Conservation (phyloP, 139 green algal species). For the Klebsormidium nitens region DNA sequence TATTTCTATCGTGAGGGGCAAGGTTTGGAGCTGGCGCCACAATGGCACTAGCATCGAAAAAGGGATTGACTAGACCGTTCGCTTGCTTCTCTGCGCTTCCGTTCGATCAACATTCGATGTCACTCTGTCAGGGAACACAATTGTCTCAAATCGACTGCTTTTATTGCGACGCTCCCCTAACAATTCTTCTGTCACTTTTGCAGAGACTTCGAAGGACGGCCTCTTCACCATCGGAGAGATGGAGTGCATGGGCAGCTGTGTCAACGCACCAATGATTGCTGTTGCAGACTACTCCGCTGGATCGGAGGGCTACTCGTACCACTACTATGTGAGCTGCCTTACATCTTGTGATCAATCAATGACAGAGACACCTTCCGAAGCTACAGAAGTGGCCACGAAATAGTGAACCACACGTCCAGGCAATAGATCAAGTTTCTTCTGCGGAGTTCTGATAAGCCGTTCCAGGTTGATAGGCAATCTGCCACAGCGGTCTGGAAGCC, state of each 20-base stretch:
- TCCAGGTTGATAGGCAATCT: too few relatives aligned
- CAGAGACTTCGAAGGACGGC: slow-evolving; percentile 76
- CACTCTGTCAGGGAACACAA: too few relatives aligned
- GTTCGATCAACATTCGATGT: too few relatives aligned
- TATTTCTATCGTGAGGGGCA: too few relatives aligned
- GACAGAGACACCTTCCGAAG: not conserved
- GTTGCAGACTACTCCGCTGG: slow-evolving; percentile 77
- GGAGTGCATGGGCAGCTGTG: slow-evolving; percentile 99
- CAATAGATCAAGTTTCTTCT: not conserved
- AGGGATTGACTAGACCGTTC: too few relatives aligned
- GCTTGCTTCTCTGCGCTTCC: too few relatives aligned
- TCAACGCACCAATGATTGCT: slow-evolving; percentile 98
- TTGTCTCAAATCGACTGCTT: too few relatives aligned
- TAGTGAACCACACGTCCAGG: not conserved
- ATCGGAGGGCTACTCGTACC: slow-evolving; percentile 45
- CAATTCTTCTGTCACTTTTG: too few relatives aligned
- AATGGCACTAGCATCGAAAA: too few relatives aligned
- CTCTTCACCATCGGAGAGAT: slow-evolving; percentile 98
- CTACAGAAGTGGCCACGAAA: not conserved
- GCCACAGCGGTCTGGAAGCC: slow-evolving; percentile 70
- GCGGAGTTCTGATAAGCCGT: slow-evolving; percentile 65
- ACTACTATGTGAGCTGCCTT: slow-evolving; percentile 51
- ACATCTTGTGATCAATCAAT: slow-evolving; percentile 2
- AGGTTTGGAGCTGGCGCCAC: too few relatives aligned
- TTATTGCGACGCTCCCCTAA: too few relatives aligned